These are phyloP conservation scores for Exserohilum turcica DNA, from an alignment of 2,329 filamentous ascomycete species.

Conservation along the genomic window DNA sequence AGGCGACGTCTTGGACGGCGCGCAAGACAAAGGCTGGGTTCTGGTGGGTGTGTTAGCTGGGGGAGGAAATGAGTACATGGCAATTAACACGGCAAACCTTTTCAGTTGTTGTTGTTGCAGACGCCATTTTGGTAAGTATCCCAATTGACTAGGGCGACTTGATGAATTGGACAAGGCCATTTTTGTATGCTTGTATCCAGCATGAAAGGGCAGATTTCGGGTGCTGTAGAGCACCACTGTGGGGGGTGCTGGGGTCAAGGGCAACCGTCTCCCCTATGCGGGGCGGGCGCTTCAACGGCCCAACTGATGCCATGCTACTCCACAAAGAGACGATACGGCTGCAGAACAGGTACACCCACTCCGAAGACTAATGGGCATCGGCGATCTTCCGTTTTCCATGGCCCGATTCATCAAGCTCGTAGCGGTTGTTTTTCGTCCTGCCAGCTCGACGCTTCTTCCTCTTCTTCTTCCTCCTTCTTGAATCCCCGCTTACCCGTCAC, in stretches of 20 bases:
- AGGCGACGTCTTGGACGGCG: conserved; percentile 52
- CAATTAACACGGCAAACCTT: background rate
- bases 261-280: conserved; percentile 6
- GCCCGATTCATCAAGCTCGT: background rate
- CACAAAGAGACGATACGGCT: background rate
- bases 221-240: background rate
- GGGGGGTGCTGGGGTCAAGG: conserved; percentile 7
- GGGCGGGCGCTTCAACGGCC: background rate
- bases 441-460: no score
- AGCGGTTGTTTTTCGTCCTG: background rate
- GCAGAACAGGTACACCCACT: background rate
- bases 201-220: background rate
- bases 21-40: conserved; percentile 58
- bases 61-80: background rate
- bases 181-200: background rate
- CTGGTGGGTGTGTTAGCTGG: conserved; percentile 7
- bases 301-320: conserved; percentile 25
- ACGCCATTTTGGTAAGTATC: background rate
- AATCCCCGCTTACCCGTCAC: background rate
- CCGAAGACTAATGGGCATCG: background rate
- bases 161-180: background rate
- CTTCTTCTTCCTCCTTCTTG: background rate
- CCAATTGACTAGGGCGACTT: background rate
- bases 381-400: background rate
- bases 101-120: background rate